phyloP scores from a whole-genome alignment of 208 protist genomes.

The Crithidia bombi region DNA sequence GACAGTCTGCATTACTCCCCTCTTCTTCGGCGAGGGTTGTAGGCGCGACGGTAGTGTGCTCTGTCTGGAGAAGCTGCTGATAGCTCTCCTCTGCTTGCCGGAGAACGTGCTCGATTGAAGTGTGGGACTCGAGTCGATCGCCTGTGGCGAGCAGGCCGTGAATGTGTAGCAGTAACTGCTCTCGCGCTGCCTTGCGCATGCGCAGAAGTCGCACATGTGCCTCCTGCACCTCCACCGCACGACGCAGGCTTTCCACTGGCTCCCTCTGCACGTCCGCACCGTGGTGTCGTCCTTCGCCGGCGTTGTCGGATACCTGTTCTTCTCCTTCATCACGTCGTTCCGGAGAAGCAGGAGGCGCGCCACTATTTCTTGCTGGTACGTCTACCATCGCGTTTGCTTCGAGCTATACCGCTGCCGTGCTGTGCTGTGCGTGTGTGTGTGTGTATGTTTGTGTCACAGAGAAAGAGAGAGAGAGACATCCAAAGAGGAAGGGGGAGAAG shows the following conservation, averaged over 20 bases:
- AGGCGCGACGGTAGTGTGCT: not conserved
- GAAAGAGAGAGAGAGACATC: no score
- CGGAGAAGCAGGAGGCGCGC: not conserved
- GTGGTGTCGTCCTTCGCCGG: not conserved
- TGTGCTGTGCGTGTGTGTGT: no score
- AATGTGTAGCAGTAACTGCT: slow-evolving; percentile 28
- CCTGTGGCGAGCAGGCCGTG: slow-evolving; percentile 16
- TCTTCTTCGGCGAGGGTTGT: not conserved
- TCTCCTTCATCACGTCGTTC: not conserved
- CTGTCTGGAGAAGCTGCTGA: not conserved
- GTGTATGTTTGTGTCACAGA: no score
- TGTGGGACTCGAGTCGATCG: slow-evolving; percentile 19
- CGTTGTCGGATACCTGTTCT: slow-evolving; percentile 5
- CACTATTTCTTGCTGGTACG: not conserved
- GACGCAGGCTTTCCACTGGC: slow-evolving; percentile 20
- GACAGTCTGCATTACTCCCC: not conserved
- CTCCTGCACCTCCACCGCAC: slow-evolving; percentile 36
- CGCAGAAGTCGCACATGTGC: slow-evolving; percentile 35
- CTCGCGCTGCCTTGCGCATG: slow-evolving; percentile 26
- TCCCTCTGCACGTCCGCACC: not conserved
- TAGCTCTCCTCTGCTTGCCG: slow-evolving; percentile 25
- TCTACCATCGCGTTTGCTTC: slow-evolving; percentile 6
- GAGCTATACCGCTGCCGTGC: no score
- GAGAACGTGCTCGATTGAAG: not conserved
- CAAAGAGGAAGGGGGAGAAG: no score